These are phyloP conservation scores for Paramecium pentaurelia DNA, from an alignment of 73 alveolate species.

Conservation along the genomic window DNA sequence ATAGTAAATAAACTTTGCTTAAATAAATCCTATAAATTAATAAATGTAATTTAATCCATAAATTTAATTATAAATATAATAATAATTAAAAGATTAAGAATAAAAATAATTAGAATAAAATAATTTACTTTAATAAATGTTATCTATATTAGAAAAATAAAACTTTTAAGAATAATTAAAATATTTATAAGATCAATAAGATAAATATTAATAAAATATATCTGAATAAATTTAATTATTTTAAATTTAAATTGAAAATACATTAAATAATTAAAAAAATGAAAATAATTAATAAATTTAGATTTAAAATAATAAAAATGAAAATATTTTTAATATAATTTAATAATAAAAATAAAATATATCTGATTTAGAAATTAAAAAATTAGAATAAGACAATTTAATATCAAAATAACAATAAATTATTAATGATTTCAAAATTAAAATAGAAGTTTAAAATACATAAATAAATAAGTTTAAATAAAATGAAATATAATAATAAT, in stretches of 20 bases:
- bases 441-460: too few species aligned
- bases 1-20: neutral
- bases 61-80: neutral
- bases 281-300: neutral
- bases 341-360: too few species aligned
- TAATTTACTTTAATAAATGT: neutral
- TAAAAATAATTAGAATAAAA: neutral
- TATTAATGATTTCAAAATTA: too few species aligned
- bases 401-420: too few species aligned
- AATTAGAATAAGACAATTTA: neutral
- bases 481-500: too few species aligned
- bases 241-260: neutral
- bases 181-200: neutral
- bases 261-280: neutral
- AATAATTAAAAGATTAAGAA: neutral
- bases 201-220: neutral
- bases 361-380: too few species aligned
- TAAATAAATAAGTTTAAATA: too few species aligned
- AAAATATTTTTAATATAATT: too few species aligned
- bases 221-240: neutral
- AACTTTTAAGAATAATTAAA: neutral
- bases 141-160: neutral
- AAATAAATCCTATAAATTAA: neutral
- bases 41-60: neutral
- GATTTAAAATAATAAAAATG: neutral